phyloP scores from a whole-genome alignment of 345 rosid genomes.

The Barbarea vulgaris region DNA sequence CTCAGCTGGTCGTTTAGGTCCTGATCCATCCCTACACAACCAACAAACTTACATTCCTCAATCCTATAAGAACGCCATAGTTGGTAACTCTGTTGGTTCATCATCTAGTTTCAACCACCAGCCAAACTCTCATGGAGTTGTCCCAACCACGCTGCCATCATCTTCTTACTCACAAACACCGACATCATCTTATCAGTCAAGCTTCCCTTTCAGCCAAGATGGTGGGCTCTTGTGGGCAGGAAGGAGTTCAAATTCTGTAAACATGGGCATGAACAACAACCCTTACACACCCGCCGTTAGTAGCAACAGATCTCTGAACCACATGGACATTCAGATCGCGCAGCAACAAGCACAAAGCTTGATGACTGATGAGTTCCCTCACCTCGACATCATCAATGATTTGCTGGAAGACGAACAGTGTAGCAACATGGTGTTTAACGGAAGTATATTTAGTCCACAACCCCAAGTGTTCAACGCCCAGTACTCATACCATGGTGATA shows the following conservation, averaged over 20 bases:
- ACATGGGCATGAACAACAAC: conserved; percentile 26
- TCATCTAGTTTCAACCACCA: conserved; percentile 54
- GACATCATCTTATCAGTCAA: conserved; percentile 49
- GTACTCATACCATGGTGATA: conserved; percentile 55
- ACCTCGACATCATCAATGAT: conserved; percentile 95
- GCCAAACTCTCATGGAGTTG: conserved; percentile 53
- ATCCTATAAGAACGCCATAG: conserved; percentile 80
- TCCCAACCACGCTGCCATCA: conserved; percentile 47
- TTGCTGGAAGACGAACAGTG: conserved; percentile 86
- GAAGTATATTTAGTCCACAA: conserved; percentile 34
- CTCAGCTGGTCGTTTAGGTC: conserved; percentile 80
- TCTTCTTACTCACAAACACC: conserved; percentile 50
- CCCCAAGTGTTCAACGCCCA: conserved; percentile 56
- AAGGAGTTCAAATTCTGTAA: conserved; percentile 28
- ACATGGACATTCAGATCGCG: conserved; percentile 45
- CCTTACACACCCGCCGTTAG: conserved; percentile 7
- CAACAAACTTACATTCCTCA: conserved; percentile 65
- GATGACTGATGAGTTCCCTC: conserved; percentile 84
- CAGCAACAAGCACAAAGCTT: conserved; percentile 56
- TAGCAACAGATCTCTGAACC: conserved; percentile 33
- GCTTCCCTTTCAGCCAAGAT: conserved; percentile 53
- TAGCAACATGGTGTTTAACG: conserved; percentile 44
- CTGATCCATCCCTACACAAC: conserved; percentile 56
- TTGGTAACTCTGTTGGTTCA: conserved; percentile 59
- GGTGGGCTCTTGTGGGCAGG: conserved; percentile 55